Conservation (phyloP, 208 protist genomes). For the Naegleria fowleri region DNA sequence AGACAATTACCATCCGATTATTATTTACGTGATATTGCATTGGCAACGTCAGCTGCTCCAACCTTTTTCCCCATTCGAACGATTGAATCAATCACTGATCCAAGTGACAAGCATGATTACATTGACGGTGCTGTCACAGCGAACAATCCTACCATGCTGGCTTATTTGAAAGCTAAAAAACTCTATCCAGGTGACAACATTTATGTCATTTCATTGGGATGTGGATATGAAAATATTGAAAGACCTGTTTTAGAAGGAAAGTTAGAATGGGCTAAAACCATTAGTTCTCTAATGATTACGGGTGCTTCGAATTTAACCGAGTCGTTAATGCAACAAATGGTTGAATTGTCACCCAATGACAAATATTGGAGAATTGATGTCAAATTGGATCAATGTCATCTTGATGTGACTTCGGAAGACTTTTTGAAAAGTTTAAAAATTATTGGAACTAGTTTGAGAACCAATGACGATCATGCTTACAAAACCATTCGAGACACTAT, state of each 20-base stretch:
- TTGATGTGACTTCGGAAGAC: not conserved
- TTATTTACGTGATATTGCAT: not conserved
- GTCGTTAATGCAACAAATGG: not conserved
- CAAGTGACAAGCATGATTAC: not conserved
- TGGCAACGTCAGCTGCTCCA: not conserved
- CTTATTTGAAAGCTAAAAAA: not conserved
- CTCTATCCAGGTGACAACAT: not conserved
- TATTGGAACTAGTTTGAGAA: not conserved
- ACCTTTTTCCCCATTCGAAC: not conserved
- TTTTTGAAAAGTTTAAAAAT: not conserved
- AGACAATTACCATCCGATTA: not conserved
- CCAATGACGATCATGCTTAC: not conserved
- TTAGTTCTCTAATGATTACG: not conserved
- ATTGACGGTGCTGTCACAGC: not conserved
- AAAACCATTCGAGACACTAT: not conserved
- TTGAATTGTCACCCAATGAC: not conserved
- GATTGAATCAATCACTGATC: not conserved
- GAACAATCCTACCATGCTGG: not conserved
- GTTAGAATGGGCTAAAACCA: not conserved
- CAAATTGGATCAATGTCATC: not conserved
- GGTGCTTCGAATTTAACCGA: not conserved
- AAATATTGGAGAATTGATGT: not conserved
- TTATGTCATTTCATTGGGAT: not conserved
- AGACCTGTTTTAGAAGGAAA: not conserved
- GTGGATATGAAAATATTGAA: not conserved